These are phyloP conservation scores for Claviceps spartinae DNA, from an alignment of 2,329 filamentous ascomycete species.

Conservation along the genomic window DNA sequence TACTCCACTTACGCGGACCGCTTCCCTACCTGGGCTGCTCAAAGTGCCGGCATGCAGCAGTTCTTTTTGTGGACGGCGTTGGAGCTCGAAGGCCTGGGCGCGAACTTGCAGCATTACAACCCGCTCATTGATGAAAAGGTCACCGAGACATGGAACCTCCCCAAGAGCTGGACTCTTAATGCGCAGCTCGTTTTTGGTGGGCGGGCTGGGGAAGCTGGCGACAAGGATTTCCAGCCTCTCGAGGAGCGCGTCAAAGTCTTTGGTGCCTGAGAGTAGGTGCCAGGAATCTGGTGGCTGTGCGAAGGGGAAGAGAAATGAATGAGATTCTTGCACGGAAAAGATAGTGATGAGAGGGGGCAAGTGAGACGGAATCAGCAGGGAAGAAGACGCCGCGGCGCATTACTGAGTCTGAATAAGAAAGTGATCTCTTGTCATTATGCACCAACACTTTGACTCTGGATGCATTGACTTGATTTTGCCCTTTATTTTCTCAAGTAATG, in stretches of 20 bases:
- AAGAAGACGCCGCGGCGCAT: too few relatives aligned
- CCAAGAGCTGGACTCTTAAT: constrained; percentile 59
- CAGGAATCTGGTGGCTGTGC: background rate
- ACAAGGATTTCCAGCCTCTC: constrained; percentile 52
- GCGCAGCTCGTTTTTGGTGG: constrained; percentile 78
- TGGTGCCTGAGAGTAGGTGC: constrained; percentile 23
- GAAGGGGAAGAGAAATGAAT: background rate
- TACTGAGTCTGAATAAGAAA: too few relatives aligned
- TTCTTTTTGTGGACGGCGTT: constrained; percentile 69
- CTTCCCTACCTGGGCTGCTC: constrained; percentile 64
- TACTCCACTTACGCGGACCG: constrained; percentile 64
- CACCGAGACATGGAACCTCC: constrained; percentile 53
- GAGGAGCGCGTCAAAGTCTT: constrained; percentile 55
- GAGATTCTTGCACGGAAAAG: background rate
- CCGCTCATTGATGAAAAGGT: constrained; percentile 64
- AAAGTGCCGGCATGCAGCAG: constrained; percentile 69
- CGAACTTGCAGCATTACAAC: constrained; percentile 91
- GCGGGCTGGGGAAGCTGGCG: constrained; percentile 37
- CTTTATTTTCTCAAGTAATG: too few relatives aligned
- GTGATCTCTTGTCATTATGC: too few relatives aligned
- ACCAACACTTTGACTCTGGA: too few relatives aligned
- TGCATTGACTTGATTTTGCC: too few relatives aligned
- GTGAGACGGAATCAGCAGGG: too few relatives aligned
- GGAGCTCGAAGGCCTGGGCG: constrained; percentile 70
- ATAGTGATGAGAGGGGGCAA: background rate